Percentiles rank a stretch among this genome's conserved stretches.
Evolutionary conservation across 2,329 filamentous ascomycete species (phyloP).

Genomic region (Arthroderma sp.): DNA sequence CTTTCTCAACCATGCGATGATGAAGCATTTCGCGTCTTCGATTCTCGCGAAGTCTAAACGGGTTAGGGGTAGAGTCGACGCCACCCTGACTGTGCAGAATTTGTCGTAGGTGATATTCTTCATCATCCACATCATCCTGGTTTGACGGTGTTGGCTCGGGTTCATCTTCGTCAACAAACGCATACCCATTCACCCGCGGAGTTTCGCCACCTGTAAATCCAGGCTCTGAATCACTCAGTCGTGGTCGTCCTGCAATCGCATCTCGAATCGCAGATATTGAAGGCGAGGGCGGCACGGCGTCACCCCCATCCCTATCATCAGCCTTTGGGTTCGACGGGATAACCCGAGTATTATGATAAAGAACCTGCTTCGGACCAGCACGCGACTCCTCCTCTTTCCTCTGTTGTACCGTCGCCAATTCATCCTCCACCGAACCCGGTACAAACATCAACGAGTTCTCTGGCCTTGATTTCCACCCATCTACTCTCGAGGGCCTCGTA

Average conservation of each 20-base stretch:
- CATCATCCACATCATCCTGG: slow-evolving; percentile 40
- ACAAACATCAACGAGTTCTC: slow-evolving; percentile 80
- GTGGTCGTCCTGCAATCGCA: slow-evolving; percentile 63
- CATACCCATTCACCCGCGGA: slow-evolving; percentile 81
- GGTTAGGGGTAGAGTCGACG: slow-evolving; percentile 47
- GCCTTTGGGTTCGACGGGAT: slow-evolving; percentile 27
- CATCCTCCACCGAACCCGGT: slow-evolving; percentile 38
- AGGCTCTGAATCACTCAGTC: slow-evolving; percentile 47
- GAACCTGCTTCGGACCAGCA: slow-evolving; percentile 62
- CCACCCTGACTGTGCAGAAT: slow-evolving; percentile 23
- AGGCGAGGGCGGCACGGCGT: slow-evolving; percentile 56
- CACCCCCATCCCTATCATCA: slow-evolving; percentile 17
- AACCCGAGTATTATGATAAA: slow-evolving; percentile 73
- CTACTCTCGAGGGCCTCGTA: slow-evolving; percentile 61
- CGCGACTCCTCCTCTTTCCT: slow-evolving; percentile 56
- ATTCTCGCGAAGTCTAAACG: slow-evolving; percentile 65
- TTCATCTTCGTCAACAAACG: slow-evolving; percentile 73
- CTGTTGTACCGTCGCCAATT: slow-evolving; percentile 48
- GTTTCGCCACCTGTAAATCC: slow-evolving; percentile 59
- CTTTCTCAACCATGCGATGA: slow-evolving; percentile 73
- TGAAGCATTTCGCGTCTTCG: slow-evolving; percentile 69
- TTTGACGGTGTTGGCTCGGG: slow-evolving; percentile 22
- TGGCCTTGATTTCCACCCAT: slow-evolving; percentile 61
- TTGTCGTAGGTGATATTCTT: slow-evolving; percentile 19
- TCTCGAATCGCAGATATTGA: slow-evolving; percentile 74